A percentile compares a stretch with the other conserved stretches of the same genome.
These are phyloP conservation scores for Excoecaria agallocha DNA, from an alignment of 345 rosid species.

Conservation along the genomic window DNA sequence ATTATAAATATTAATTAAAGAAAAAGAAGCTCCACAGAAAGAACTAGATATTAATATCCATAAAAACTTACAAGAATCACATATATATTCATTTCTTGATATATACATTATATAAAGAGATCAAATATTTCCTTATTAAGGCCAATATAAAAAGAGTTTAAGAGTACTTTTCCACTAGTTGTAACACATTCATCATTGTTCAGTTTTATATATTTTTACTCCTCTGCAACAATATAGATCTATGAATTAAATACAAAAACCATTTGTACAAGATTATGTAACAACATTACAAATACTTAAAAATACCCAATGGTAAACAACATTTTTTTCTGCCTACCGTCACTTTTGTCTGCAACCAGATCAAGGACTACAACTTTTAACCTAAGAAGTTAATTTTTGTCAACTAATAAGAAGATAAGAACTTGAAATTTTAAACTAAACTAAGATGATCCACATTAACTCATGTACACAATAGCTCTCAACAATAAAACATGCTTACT, in stretches of 20 bases:
- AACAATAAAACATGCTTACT: constrained; percentile 39
- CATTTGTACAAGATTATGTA: not conserved
- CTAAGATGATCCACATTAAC: not conserved
- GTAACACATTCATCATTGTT: constrained; percentile 95
- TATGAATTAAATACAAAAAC: not conserved
- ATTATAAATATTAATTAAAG: not conserved
- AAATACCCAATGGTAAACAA: constrained; percentile 77
- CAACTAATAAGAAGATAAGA: not conserved
- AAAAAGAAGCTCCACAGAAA: not conserved
- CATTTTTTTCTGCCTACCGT: constrained; percentile 69
- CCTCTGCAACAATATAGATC: constrained; percentile 56
- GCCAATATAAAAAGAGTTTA: not conserved
- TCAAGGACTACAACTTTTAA: constrained; percentile 84
- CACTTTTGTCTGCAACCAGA: constrained; percentile 89
- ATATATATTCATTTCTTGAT: not conserved
- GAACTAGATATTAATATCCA: not conserved
- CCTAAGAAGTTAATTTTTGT: constrained; percentile 35
- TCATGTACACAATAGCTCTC: constrained; percentile 8
- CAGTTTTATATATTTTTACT: constrained; percentile 89
- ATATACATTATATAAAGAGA: not conserved
- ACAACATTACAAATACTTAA: constrained; percentile 8
- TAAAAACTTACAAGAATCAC: not conserved
- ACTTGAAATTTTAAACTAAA: not conserved
- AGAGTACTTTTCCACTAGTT: constrained; percentile 91
- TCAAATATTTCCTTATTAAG: too few relatives aligned